Evolutionary conservation across 1,139 yeast genomes (phyloP), one percentile per base, ranked within the genome.

Genomic region (Zygoascus hellenicus): DNA sequence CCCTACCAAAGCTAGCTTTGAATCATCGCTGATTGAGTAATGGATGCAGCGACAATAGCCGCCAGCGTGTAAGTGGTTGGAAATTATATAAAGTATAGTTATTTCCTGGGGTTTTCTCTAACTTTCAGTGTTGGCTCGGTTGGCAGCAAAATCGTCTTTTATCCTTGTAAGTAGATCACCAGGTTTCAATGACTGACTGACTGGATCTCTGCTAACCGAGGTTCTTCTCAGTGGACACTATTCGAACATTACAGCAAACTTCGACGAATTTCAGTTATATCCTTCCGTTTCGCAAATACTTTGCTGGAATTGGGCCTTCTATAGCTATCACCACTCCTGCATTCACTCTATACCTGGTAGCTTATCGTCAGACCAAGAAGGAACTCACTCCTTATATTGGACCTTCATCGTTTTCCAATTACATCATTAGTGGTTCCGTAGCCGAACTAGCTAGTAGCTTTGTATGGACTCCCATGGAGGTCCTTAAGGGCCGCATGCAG

Each of bases 381-480:
- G 62, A 55, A 43, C 58, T 71, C 28, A 53, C 68, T n/a, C 69
- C 71, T 4, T 56, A 61, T 37, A 51, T 68, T 3, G 74, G 73
- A 6, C 59, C 59, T 17, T 56, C 64, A n/a, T 57, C 67, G 7
- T 54, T 68, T 16, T 15, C 58, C n/a, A 69, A 66, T 51, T 71
- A 68, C 51, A 56, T 69, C 7, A 48, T 59, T 16, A 61, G 69
- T 47, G 73, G 74, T 3, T 59, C 68, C 5, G 60, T 60, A 3
- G 70, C 75, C 3, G 75, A 70, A 57, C 33, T 71, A n/a, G 61
- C 68, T 3, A 64, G 70, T 42, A 65, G 70, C 15, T 54, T 66
- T 38, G 57, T 70, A n/a, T 71, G 74, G 73, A 70, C 75, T 11
- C 75, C 75, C 2, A 69, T 71, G 67, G 75, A 70, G 55, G 74